A percentile compares a stretch with the other conserved stretches of the same genome.
Conservation (phyloP, 495 filamentous ascomycete species). For the Penicillium cinerascens region DNA sequence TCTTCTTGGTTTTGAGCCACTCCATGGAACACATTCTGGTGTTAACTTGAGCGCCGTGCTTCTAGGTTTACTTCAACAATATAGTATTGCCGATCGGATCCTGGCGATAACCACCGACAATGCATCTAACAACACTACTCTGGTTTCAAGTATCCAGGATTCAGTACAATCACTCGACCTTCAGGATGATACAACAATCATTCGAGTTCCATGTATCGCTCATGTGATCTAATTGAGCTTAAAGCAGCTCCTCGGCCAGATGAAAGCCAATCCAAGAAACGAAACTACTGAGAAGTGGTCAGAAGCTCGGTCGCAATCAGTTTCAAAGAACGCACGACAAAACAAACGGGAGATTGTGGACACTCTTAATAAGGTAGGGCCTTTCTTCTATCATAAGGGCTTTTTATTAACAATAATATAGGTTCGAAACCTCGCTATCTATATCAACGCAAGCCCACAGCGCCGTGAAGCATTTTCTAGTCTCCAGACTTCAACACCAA, state of each 20-base stretch:
- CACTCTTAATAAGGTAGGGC: neutral
- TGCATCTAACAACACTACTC: neutral
- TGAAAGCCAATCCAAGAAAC: neutral
- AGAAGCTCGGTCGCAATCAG: neutral
- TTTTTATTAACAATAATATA: neutral
- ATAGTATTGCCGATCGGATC: neutral
- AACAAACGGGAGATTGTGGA: neutral
- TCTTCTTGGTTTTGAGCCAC: slow-evolving; percentile 17
- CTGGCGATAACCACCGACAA: neutral
- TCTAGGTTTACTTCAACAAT: neutral
- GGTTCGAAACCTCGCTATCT: no score
- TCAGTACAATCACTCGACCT: no score
- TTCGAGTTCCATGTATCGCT: neutral
- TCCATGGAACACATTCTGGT: slow-evolving; percentile 6
- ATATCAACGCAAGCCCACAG: no score
- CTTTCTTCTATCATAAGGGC: neutral
- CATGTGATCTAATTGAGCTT: neutral
- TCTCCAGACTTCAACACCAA: no score
- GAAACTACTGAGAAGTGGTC: no score
- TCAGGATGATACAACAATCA: no score
- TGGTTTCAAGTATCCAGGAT: neutral
- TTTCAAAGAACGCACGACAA: neutral
- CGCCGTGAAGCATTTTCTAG: no score
- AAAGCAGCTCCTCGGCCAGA: neutral
- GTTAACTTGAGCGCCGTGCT: slow-evolving; percentile 2